Base-by-base conservation (phyloP, 148 eudicot genomes). In the Gaultheria prostrata region DNA sequence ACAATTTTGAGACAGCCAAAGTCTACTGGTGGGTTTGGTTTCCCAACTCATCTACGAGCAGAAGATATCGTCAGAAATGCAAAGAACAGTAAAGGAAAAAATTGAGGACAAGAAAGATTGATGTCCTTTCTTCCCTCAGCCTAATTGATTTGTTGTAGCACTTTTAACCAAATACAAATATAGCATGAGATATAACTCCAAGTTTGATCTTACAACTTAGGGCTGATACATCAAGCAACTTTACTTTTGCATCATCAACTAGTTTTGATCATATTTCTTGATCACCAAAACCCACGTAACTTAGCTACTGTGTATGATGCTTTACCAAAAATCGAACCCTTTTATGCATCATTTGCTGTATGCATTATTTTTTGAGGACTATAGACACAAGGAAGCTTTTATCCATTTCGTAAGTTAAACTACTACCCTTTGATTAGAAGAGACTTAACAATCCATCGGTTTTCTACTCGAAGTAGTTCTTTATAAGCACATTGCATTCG, bases 11-110 rank as follows among this genome's bases (percentile, higher is more conserved):
- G n/a, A n/a, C n/a, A n/a, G n/a, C n/a, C n/a, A n/a, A n/a, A n/a
- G n/a, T n/a, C n/a, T n/a, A n/a, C n/a, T 90, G 82, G 90, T 93
- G 30, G 97, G 90, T 73, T 85, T 96, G 84, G 49, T 91, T 77
- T 87, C 89, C n/a, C 98, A 92, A 88, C 80, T 94, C 84, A 75
- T 90, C 77, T 91, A 96, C 26, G 98, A 94, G 89, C 94, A 91
- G 72, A 93, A 80, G n/a, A 83, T 93, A 82, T 51, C 83, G 77
- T 89, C 92, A 76, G 87, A 88, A 79, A n/a, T n/a, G n/a, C n/a
- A n/a, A n/a, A n/a, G n/a, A n/a, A 88, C 85, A 46, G 83, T 79
- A 50, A 69, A 73, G 14, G 83, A 84, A 45, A 86, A 90, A 78
- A 83, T 45, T 32, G 82, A 90, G 56, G 86, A 87, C 81, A 84